These are phyloP conservation scores for Darksidea phi DNA, from an alignment of 495 filamentous ascomycete species.

Conservation along the genomic window DNA sequence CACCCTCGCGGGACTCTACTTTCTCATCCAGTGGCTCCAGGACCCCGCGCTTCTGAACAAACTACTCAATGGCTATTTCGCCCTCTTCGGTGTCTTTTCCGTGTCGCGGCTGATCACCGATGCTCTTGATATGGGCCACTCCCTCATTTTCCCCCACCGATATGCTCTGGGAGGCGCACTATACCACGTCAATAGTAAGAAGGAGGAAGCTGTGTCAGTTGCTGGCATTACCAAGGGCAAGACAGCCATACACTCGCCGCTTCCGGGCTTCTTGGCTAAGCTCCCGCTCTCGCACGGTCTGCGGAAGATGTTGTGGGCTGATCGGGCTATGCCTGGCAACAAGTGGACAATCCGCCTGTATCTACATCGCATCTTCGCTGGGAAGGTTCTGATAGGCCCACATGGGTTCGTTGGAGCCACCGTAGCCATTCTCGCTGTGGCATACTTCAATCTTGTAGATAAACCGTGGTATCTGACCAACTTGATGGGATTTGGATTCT, in stretches of 20 bases:
- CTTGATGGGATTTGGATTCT: constrained; percentile 80
- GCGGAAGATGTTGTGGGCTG: constrained; percentile 48
- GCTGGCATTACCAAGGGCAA: constrained; percentile 22
- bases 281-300: constrained; percentile 47
- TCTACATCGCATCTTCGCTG: constrained; percentile 47
- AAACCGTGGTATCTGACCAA: constrained; percentile 85
- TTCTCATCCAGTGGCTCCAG: constrained; percentile 84
- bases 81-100: constrained; percentile 71
- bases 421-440: constrained; percentile 57
- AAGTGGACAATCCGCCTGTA: constrained; percentile 51
- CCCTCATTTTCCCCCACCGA: constrained; percentile 69
- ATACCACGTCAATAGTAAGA: constrained; percentile 42
- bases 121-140: constrained; percentile 58
- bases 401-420: constrained; percentile 60
- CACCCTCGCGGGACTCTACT: constrained; percentile 75
- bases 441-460: constrained; percentile 66
- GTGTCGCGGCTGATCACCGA: constrained; percentile 70
- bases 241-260: constrained; percentile 44
- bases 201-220: constrained; percentile 32
- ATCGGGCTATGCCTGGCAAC: constrained; percentile 50
- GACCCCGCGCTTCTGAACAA: constrained; percentile 80
- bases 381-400: constrained; percentile 51
- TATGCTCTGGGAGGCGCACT: constrained; percentile 51
- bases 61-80: constrained; percentile 82
- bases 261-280: constrained; percentile 51